Evolutionary conservation across 306 rosid genomes (phyloP), one percentile per base, ranked within the genome.

Genomic region (Ormosia semicastrata): DNA sequence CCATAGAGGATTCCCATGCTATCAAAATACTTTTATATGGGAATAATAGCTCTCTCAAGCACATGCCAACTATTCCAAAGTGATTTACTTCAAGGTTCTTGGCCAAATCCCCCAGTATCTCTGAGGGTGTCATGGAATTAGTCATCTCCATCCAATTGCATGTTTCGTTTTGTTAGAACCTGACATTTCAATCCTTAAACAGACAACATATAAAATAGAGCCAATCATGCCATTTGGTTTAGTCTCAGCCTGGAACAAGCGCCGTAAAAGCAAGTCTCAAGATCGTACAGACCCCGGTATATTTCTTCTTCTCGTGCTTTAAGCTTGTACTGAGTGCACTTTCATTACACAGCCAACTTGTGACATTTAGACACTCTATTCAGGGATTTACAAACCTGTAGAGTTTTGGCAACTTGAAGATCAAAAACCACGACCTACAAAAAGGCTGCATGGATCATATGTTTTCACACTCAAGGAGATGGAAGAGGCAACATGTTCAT

Each of bases 231-330:
- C 97, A 43, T 95, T 95, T 81, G 90, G 96, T 78, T 88, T 95
- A 78, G 92, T 95, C 77, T 89, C 98, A 4, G 99, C 99, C 0
- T 95, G 98, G 99, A 93, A 92, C 85, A 95, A 95, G 87, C 93
- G 99, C 67, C 86, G 98, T 15, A 88, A 97, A 87, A 88, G 92
- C 86, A 95, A 90, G 76, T 92, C 98, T 18, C 86, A 88, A 52
- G 95, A 93, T 68, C 92, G 77, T 57, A 86, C 92, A 44, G 93
- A 91, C 78, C 99, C 96, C 24, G 93, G 99, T 95, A 93, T 24
- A 43, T 46, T 82, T 32, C 32, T 62, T 9, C 24, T 72, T 49
- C 30, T 76, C 12, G 1, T 64, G 43, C 33, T 57, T 34, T 46
- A 56, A 80, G 34, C 68, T 37, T 66, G 46, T 41, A 58, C 46